Base-by-base conservation (phyloP, 2,329 filamentous ascomycete species). In the Monascus ruber region DNA sequence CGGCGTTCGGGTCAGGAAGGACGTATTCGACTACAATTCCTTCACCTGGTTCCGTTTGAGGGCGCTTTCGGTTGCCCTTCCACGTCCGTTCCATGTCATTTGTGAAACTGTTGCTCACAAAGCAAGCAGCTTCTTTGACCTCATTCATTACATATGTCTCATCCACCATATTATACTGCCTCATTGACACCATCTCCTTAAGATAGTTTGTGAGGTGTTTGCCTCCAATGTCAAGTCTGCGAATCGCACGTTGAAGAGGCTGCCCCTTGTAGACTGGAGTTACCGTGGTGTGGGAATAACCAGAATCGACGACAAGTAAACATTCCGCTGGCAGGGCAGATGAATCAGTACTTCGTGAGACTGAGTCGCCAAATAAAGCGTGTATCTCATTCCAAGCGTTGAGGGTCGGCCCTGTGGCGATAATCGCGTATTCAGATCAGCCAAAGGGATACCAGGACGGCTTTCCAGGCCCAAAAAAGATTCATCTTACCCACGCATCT, bases 151-250 rank as follows among this genome's bases (percentile, higher is more conserved):
- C 81, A 59, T 93, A 81, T 1, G 84, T 82, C 52, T 98, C 91
- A 59, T 94, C 88, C 45, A 91, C 79, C 78, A 98, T 88, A 58
- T 95, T 89, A 62, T 93, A 94, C 55, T 95, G 87, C 5, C 91
- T 81, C 9, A 93, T 73, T 1, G 88, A 95, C 11, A 96, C 78
- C 10, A 94, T 73, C 41, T 91, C 84, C 35, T 91, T 89, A 28
- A 98, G 72, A 58, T 94, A 83, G 59, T 96, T 96, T 24, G 89
- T 95, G 45, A 98, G 68, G 37, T 94, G 76, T 63, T 94, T 96
- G 41, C 91, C 91, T 33, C 91, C 91, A 5, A 96, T 74, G 39
- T 95, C 87, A 35, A 98, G 77, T 31, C 91, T 76, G 17, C 89
- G 80, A 39, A 94, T 77, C 1, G 84, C 87, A 0, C 79, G 70